These are phyloP conservation scores for Pseudogymnoascus sp. DNA, from an alignment of 2,329 filamentous ascomycete genomes.

Conservation along the genomic window DNA sequence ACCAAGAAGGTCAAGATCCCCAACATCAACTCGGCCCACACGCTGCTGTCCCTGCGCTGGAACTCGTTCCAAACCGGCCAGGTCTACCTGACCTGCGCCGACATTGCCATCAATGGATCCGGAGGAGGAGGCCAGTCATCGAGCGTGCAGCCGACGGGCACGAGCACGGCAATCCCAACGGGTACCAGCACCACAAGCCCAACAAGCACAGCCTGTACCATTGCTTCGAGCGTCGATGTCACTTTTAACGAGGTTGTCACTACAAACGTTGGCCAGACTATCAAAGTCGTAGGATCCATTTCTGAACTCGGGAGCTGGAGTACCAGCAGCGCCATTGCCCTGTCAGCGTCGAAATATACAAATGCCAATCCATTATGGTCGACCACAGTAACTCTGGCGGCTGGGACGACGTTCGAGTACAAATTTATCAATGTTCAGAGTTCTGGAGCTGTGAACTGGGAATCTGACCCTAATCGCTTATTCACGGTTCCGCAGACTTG, in stretches of 20 bases:
- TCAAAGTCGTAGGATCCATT: slow-evolving; percentile 55
- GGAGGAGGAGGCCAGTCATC: not conserved
- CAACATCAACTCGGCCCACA: slow-evolving; percentile 38
- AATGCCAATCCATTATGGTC: slow-evolving; percentile 51
- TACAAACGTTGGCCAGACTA: slow-evolving; percentile 51
- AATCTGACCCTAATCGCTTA: slow-evolving; percentile 35
- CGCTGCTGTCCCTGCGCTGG: slow-evolving; percentile 44
- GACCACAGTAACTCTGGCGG: slow-evolving; percentile 42
- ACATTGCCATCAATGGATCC: slow-evolving; percentile 36
- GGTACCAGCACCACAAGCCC: slow-evolving; percentile 18
- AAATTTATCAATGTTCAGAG: slow-evolving; percentile 55
- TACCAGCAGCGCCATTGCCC: slow-evolving; percentile 39
- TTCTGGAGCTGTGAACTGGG: slow-evolving; percentile 51
- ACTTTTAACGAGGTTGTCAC: slow-evolving; percentile 50
- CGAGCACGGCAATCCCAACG: not conserved
- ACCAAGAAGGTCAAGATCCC: slow-evolving; percentile 33
- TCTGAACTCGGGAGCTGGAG: slow-evolving; percentile 54
- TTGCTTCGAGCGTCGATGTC: slow-evolving; percentile 42
- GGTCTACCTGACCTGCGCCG: slow-evolving; percentile 44
- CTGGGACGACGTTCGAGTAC: slow-evolving; percentile 51
- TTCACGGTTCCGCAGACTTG: slow-evolving; percentile 17
- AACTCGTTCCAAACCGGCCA: slow-evolving; percentile 47
- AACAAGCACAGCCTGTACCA: slow-evolving; percentile 30
- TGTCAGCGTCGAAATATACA: slow-evolving; percentile 53
- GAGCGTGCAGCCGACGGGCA: not conserved